Evolutionary conservation across 768 basidiomycete species (phyloP).

Genomic region (Trichaptum fuscoviolaceum): DNA sequence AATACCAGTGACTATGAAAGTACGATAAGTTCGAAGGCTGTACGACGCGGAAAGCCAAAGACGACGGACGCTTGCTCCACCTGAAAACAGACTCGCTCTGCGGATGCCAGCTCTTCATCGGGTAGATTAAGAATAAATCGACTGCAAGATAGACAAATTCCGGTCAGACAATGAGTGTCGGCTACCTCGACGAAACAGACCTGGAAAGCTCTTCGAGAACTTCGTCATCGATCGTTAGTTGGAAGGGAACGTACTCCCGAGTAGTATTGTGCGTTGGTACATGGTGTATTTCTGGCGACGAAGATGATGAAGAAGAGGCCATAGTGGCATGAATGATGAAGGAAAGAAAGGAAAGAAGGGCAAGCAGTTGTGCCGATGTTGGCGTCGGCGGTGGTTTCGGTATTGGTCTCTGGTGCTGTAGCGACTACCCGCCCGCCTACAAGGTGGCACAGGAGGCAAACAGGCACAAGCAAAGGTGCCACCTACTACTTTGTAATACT

Average conservation of each 20-base stretch:
- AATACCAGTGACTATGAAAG: constrained; percentile 89
- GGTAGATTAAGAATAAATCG: constrained; percentile 97
- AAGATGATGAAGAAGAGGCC: constrained; percentile 76
- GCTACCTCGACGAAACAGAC: constrained; percentile 32
- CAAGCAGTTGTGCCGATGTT: not conserved
- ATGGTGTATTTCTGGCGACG: constrained; percentile 57
- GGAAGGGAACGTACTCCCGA: constrained; percentile 46
- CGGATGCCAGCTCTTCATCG: constrained; percentile 81
- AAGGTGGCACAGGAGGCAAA: not conserved
- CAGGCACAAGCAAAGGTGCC: not conserved
- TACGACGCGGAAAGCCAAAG: constrained; percentile 7
- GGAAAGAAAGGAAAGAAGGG: constrained; percentile 27
- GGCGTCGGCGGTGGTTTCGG: not conserved
- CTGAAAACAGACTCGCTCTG: constrained; percentile 96
- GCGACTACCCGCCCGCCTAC: not conserved
- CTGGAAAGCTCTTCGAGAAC: constrained; percentile 89
- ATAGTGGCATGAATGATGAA: constrained; percentile 34
- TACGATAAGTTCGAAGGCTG: constrained; percentile 15
- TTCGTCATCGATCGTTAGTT: constrained; percentile 74
- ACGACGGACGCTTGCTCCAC: constrained; percentile 92
- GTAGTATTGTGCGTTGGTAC: constrained; percentile 35
- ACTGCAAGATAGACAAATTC: constrained; percentile 32
- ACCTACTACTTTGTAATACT: not conserved
- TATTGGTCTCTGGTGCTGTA: not conserved
- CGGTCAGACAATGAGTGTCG: not conserved